These are phyloP conservation scores for Penicillium chermesinum DNA, from an alignment of 495 filamentous ascomycete genomes.

Conservation along the genomic window DNA sequence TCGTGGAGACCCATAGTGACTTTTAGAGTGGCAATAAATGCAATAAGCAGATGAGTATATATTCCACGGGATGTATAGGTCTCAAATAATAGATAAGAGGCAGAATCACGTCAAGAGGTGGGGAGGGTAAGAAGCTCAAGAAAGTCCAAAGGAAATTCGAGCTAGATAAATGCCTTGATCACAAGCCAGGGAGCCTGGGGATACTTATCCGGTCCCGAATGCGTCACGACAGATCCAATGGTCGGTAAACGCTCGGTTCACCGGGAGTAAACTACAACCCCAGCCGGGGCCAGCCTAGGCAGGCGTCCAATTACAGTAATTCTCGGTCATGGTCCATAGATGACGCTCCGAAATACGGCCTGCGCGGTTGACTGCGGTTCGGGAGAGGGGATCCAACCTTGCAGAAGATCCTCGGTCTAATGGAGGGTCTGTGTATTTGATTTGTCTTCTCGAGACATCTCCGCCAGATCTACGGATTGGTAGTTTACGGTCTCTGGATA, in stretches of 20 bases:
- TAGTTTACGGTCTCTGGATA: neutral
- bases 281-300: constrained; percentile 19
- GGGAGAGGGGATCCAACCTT: constrained; percentile 40
- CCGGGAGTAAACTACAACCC: constrained; percentile 26
- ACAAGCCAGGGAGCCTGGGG: constrained; percentile 33
- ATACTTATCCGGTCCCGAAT: constrained; percentile 32
- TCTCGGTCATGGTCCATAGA: constrained; percentile 27
- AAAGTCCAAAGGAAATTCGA: constrained; percentile 15
- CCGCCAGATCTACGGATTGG: too few relatives aligned
- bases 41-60: constrained; percentile 11
- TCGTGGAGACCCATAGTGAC: constrained; percentile 51
- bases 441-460: too few relatives aligned
- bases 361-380: constrained; percentile 31
- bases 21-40: constrained; percentile 13
- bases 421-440: constrained; percentile 22
- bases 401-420: constrained; percentile 43
- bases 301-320: neutral
- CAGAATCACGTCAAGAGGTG: constrained; percentile 6
- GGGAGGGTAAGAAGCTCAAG: constrained; percentile 13
- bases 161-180: constrained; percentile 20
- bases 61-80: constrained; percentile 2
- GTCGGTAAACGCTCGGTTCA: constrained; percentile 47
- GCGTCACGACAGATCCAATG: constrained; percentile 24
- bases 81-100: constrained; percentile 8
- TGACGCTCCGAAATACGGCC: constrained; percentile 26